Evolutionary conservation across 345 rosid species (phyloP).

Genomic region (Angophora floribunda): DNA sequence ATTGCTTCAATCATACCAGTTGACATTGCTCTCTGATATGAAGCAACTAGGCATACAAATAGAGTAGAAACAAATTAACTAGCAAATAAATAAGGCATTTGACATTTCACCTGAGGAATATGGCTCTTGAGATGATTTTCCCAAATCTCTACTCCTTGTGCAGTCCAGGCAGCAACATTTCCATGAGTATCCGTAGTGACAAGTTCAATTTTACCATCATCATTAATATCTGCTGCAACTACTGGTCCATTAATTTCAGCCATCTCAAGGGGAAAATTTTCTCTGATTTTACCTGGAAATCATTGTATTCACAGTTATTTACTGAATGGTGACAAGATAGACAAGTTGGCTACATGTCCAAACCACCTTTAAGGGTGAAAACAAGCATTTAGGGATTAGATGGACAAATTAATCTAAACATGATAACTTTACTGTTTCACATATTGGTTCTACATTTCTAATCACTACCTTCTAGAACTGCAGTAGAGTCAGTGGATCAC

Average conservation of each 20-base stretch:
- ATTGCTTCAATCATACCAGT: not conserved
- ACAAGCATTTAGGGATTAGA: not conserved
- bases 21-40: not conserved
- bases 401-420: not conserved
- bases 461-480: not conserved
- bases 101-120: slow-evolving; percentile 67
- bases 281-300: slow-evolving; percentile 59
- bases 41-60: not conserved
- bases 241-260: slow-evolving; percentile 98
- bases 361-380: not conserved
- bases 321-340: not conserved
- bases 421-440: not conserved
- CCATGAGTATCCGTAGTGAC: slow-evolving; percentile 96
- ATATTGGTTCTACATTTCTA: not conserved
- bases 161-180: slow-evolving; percentile 97
- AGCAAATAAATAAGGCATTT: not conserved
- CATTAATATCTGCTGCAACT: slow-evolving; percentile 97
- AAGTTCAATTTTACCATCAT: slow-evolving; percentile 96
- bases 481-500: not conserved
- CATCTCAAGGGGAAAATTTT: slow-evolving; percentile 95
- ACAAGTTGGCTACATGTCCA: not conserved
- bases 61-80: not conserved
- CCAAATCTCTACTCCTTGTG: slow-evolving; percentile 91
- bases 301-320: not conserved
- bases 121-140: slow-evolving; percentile 85